Conservation (phyloP, 495 filamentous ascomycete genomes). For the Rostrohypoxylon terebratum region DNA sequence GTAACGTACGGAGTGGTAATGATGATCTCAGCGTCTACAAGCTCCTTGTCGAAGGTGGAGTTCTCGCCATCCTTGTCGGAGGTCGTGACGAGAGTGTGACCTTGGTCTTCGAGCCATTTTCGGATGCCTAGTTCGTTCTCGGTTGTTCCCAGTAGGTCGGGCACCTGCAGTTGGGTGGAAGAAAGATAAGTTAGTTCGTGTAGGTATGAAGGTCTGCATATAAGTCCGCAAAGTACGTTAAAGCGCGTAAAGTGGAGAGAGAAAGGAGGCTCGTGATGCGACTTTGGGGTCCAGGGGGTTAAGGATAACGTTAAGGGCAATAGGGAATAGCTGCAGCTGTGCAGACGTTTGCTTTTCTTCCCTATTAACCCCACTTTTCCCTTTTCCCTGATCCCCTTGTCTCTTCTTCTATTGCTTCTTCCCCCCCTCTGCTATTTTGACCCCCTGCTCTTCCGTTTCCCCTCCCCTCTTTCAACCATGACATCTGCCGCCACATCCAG, state of each 20-base stretch:
- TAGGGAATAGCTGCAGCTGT: background rate
- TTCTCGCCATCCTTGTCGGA: slow-evolving; percentile 96
- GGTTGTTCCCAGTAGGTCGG: slow-evolving; percentile 88
- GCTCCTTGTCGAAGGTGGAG: slow-evolving; percentile 93
- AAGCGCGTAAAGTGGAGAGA: slow-evolving; percentile 24
- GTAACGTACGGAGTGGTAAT: slow-evolving; percentile 93
- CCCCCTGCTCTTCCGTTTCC: slow-evolving; percentile 25
- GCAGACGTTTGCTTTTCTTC: background rate
- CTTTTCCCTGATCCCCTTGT: background rate
- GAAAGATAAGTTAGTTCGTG: slow-evolving; percentile 38
- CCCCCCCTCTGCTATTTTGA: background rate
- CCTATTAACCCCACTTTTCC: slow-evolving; percentile 39
- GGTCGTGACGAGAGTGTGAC: slow-evolving; percentile 95
- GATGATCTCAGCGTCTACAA: slow-evolving; percentile 97
- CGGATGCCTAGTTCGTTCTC: slow-evolving; percentile 98
- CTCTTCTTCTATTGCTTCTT: background rate
- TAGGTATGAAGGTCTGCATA: background rate
- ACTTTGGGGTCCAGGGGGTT: slow-evolving; percentile 6
- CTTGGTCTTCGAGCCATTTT: slow-evolving; percentile 95
- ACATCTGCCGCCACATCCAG: slow-evolving; percentile 41
- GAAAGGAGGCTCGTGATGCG: slow-evolving; percentile 24
- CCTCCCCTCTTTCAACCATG: slow-evolving; percentile 21
- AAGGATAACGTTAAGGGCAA: background rate
- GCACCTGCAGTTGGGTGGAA: slow-evolving; percentile 67
- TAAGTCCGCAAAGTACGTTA: too few relatives aligned